Evolutionary conservation across 2,329 filamentous ascomycete genomes (phyloP), one percentile per base, ranked within the genome.

Genomic region (Colletotrichum somersetense): DNA sequence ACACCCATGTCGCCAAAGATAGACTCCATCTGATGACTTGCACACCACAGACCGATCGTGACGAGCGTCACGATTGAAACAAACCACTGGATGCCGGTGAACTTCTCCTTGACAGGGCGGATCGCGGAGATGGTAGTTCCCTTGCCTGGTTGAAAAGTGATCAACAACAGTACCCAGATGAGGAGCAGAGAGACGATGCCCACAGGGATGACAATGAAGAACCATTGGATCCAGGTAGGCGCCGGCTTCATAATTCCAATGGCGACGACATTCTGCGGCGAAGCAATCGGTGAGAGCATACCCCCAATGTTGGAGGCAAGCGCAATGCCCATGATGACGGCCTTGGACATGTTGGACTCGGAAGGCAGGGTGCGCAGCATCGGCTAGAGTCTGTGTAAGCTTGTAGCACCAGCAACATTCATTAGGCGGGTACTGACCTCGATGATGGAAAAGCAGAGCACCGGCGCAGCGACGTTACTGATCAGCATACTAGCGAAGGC

Each of bases 401-500:
- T 42, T 40, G 16, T 11, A 23, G 30, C 12, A 35, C 16, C 2
- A 26, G 12, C 14, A 26, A 14, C 2, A 16, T n/a, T 26, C 46
- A 30, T 10, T 10, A 46, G 16, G 4, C 48, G 16, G 18, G 7
- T 8, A 77, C 86, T 76, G 82, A 93, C 92, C 88, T 97, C 95
- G 72, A 99, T 97, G 78, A 99, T 98, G 26, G 95, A 97, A 82
- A 97, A 98, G 85, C 96, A 99, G 48, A 99, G 88, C 12, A 99
- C 96, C 0, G 96, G 96, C 1, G 97, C 96, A 1, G 96, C 96
- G 38, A 99, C 97, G 76, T 99, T 99, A 83, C 95, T 97, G 78
- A 99, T 98, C 87, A 97, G 94, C 96, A 99, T 99, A 77, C 95
- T 98, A 11, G 97, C 92, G 80, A 99, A 97, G 78, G 96, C 97